A percentile compares a stretch with the other conserved stretches of the same genome.
phyloP scores from a whole-genome alignment of 768 basidiomycete genomes.

The Phylloporus rhodoxanthus region DNA sequence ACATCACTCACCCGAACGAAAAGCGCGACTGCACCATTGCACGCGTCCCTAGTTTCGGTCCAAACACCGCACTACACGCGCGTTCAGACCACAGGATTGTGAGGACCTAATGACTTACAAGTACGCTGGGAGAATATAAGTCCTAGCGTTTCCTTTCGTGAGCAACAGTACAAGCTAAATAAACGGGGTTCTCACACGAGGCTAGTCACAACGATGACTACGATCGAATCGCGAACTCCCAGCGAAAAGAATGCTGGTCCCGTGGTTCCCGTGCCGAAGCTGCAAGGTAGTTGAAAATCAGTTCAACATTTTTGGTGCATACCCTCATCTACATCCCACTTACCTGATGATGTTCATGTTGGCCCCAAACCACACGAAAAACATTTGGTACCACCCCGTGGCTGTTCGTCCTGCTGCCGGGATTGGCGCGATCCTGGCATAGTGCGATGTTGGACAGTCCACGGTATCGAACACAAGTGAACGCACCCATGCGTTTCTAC shows the following conservation, averaged over 20 bases:
- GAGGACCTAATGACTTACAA: slow-evolving; percentile 26
- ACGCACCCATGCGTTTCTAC: slow-evolving; percentile 40
- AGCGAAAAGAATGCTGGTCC: slow-evolving; percentile 48
- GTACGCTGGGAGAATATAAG: slow-evolving; percentile 33
- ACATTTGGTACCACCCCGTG: slow-evolving; percentile 40
- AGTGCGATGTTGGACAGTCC: not conserved
- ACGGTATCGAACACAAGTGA: not conserved
- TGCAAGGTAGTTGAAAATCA: slow-evolving; percentile 8
- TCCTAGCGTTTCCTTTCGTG: slow-evolving; percentile 15
- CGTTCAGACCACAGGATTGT: not conserved
- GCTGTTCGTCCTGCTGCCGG: slow-evolving; percentile 34
- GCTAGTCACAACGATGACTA: slow-evolving; percentile 40
- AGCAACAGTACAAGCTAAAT: not conserved
- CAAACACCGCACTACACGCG: slow-evolving; percentile 40
- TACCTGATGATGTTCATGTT: slow-evolving; percentile 42
- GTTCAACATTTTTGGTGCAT: not conserved
- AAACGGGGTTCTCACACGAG: slow-evolving; percentile 32
- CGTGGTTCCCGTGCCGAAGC: slow-evolving; percentile 44
- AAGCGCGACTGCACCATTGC: slow-evolving; percentile 54
- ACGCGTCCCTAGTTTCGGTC: slow-evolving; percentile 51
- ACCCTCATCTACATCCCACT: slow-evolving; percentile 9
- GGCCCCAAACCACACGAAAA: slow-evolving; percentile 47
- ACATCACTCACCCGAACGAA: slow-evolving; percentile 41
- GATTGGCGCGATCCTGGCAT: slow-evolving; percentile 36
- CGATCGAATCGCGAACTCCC: slow-evolving; percentile 38